Evolutionary conservation across 2,329 filamentous ascomycete species (phyloP), one percentile per base, ranked within the genome.

Genomic region (Penicillium sp.): DNA sequence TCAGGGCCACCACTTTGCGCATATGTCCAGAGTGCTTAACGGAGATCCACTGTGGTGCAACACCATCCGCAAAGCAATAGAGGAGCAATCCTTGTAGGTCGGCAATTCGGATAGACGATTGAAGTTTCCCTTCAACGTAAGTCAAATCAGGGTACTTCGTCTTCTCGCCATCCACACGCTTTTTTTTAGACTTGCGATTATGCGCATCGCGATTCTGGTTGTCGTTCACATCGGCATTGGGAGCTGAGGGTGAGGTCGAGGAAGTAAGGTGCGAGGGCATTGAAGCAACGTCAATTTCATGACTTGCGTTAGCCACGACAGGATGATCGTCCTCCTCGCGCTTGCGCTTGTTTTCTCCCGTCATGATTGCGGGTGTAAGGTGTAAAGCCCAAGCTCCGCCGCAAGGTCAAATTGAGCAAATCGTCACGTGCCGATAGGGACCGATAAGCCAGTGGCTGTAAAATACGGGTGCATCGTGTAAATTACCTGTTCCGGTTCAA

Each of bases 1-100:
- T 93, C 63, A 99, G 79, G 42, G 91, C 85, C 29, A 98, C 93
- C 29, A 96, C 89, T 76, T 95, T 96, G 55, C 78, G 77, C 42
- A 88, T 80, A 58, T 79, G 77, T 19, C 74, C 75, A 45, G 82
- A 82, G 68, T 87, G 81, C 60, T 79, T 80, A 57, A 88, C 76
- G 29, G 84, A 82, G 16, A 86, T 81, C 85, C 85, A 88, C 67
- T 86, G 83, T n/a, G 85, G 85, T 26, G 83, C 81, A 31, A 80
- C 75, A 9, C 81, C 83, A 66, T 87, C 85, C n/a, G 84, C 83
- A 54, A 88, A 80, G 60, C 86, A 76, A 70, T 88, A 88, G 25
- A 88, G 76, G 10, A 82, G 75, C 29, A 88, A 73, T 21, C 79
- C 76, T 66, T 88, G 85, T 19, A 88, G 69, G 63, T 88, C 84